Percentiles rank a stretch among this genome's conserved stretches.
These are phyloP conservation scores for Trametes sanguinea DNA, from an alignment of 768 basidiomycete species.

Conservation along the genomic window DNA sequence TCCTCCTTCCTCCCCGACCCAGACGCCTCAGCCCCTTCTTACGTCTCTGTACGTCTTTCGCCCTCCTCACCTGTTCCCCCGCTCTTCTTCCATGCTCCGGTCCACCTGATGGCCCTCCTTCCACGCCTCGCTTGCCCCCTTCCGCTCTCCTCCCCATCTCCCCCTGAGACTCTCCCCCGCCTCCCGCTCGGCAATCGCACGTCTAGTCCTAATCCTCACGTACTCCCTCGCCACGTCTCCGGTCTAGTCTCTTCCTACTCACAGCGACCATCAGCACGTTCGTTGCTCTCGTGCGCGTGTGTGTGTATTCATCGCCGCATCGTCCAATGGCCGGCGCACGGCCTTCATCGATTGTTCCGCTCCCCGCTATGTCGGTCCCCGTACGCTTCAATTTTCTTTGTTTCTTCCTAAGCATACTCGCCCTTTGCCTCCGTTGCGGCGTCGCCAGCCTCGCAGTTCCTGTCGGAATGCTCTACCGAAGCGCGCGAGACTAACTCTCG, in stretches of 20 bases:
- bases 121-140: not conserved
- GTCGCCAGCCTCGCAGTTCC: not conserved
- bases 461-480: too few species aligned
- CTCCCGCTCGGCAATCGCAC: constrained; percentile 14
- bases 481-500: too few species aligned
- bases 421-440: not conserved
- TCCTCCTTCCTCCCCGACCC: not conserved
- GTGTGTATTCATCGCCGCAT: constrained; percentile 4
- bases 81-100: constrained; percentile 7
- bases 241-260: not conserved
- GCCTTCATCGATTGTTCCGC: not conserved
- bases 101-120: constrained; percentile 4
- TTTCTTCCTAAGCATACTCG: not conserved
- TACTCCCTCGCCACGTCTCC: not conserved
- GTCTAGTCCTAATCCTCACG: constrained; percentile 5
- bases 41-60: constrained; percentile 18
- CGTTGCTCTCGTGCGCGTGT: not conserved
- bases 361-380: not conserved
- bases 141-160: not conserved
- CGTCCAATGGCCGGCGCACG: constrained; percentile 1
- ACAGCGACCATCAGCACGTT: constrained; percentile 7
- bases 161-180: constrained; percentile 1
- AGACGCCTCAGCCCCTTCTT: not conserved
- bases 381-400: not conserved
- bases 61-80: not conserved